Evolutionary conservation across 2,329 filamentous ascomycete species (phyloP).

Genomic region (Verticillium longisporum): DNA sequence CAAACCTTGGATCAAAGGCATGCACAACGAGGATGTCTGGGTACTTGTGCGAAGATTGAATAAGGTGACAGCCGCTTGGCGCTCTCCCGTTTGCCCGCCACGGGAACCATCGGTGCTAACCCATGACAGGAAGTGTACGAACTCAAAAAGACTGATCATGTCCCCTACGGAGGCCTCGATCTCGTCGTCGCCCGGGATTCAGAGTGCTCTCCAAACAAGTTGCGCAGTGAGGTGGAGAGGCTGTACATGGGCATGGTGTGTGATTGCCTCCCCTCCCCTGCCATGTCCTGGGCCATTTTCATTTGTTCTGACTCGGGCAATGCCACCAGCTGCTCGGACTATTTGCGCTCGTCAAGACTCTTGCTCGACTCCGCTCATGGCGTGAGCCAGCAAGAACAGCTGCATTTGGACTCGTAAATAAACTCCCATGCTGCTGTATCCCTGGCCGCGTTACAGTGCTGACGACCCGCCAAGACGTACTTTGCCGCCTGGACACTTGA

Average conservation of each 20-base stretch:
- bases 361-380: slow-evolving; percentile 55
- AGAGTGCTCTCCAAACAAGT: slow-evolving; percentile 30
- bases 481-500: slow-evolving; percentile 17
- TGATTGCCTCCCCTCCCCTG: background rate
- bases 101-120: background rate
- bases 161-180: slow-evolving; percentile 50
- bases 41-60: slow-evolving; percentile 54
- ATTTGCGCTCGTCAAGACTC: slow-evolving; percentile 48
- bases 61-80: slow-evolving; percentile 35
- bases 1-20: slow-evolving; percentile 1
- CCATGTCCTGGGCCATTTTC: background rate
- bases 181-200: slow-evolving; percentile 56
- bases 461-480: background rate
- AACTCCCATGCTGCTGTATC: background rate
- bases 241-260: slow-evolving; percentile 52
- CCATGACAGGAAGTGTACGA: slow-evolving; percentile 28
- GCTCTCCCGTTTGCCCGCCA: no score
- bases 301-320: background rate
- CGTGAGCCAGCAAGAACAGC: slow-evolving; percentile 49
- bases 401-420: slow-evolving; percentile 40
- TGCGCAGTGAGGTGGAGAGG: slow-evolving; percentile 36
- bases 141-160: slow-evolving; percentile 48
- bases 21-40: slow-evolving; percentile 44
- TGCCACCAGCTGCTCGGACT: slow-evolving; percentile 36
- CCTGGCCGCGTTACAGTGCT: slow-evolving; percentile 28